A percentile compares a stretch with the other conserved stretches of the same genome.
These are phyloP conservation scores for Candida maris DNA, from an alignment of 805 yeast genomes.

Conservation along the genomic window DNA sequence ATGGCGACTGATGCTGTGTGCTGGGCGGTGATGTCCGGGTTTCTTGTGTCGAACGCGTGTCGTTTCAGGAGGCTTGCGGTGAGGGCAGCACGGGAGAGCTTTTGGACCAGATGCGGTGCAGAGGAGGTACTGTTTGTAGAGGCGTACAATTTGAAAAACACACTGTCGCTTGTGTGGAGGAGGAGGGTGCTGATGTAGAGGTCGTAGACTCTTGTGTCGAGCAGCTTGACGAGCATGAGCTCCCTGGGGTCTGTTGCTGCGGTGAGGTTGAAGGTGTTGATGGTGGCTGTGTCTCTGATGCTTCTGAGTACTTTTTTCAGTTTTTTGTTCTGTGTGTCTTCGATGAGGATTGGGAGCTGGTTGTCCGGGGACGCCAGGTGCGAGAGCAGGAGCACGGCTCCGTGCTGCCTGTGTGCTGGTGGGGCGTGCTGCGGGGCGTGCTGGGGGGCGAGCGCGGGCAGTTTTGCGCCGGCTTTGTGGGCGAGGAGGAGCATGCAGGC, in stretches of 20 bases:
- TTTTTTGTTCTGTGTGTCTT: constrained; percentile 38
- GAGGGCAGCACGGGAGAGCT: constrained; percentile 8
- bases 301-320: constrained; percentile 28
- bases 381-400: constrained; percentile 43
- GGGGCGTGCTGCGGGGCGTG: constrained; percentile 7
- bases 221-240: constrained; percentile 34
- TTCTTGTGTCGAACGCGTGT: constrained; percentile 36
- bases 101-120: constrained; percentile 6
- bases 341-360: constrained; percentile 54
- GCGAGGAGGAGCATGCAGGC: constrained; percentile 45
- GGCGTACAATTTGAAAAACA: constrained; percentile 10
- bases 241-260: constrained; percentile 32
- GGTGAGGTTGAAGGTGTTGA: constrained; percentile 35
- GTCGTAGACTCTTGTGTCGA: constrained; percentile 50
- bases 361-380: constrained; percentile 47
- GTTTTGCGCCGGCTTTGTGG: constrained; percentile 37
- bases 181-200: constrained; percentile 32
- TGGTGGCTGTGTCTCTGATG: constrained; percentile 34
- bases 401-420: constrained; percentile 7
- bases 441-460: constrained; percentile 34
- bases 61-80: constrained; percentile 25
- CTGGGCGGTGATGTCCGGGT: constrained; percentile 28
- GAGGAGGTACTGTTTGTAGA: constrained; percentile 2
- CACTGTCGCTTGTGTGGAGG: constrained; percentile 2
- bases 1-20: constrained; percentile 6